phyloP scores from a whole-genome alignment of 257 asterid species.

The Anisodus tanguticus region DNA sequence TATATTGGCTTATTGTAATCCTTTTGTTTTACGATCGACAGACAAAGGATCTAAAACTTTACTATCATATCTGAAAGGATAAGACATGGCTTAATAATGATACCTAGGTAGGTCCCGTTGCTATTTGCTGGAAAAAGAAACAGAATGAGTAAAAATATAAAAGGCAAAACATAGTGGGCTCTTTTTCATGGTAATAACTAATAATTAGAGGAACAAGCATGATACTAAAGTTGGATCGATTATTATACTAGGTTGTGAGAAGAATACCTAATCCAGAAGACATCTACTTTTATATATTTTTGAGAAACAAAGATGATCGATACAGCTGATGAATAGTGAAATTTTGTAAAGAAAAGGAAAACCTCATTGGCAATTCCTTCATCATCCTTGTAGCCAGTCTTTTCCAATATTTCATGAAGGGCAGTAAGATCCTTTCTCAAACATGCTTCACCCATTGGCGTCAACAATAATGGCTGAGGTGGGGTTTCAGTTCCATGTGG shows the following conservation, averaged over 20 bases:
- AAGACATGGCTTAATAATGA: conserved; percentile 12
- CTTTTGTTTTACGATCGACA: neutral
- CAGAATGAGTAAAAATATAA: conserved; percentile 3
- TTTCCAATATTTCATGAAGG: conserved; percentile 76
- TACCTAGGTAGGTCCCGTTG: neutral
- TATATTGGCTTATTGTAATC: conserved; percentile 5
- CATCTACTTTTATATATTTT: neutral
- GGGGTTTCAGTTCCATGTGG: conserved; percentile 45
- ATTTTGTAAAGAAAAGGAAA: neutral
- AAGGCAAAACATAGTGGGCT: conserved; percentile 24
- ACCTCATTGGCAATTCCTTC: conserved; percentile 93
- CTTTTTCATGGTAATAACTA: conserved; percentile 11
- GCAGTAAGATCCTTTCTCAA: conserved; percentile 88
- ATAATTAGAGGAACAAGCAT: conserved; percentile 14
- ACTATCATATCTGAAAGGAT: conserved; percentile 22
- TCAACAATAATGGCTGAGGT: conserved; percentile 45
- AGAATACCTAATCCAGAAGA: neutral
- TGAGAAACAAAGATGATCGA: neutral
- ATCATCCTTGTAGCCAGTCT: conserved; percentile 79
- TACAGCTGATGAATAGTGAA: conserved; percentile 12
- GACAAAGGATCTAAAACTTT: conserved; percentile 25
- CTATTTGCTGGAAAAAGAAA: conserved; percentile 13
- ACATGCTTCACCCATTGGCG: conserved; percentile 82
- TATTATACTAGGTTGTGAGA: neutral
- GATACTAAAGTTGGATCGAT: conserved; percentile 14